Evolutionary conservation across 2,329 filamentous ascomycete genomes (phyloP), one percentile per base, ranked within the genome.

Genomic region (Monilinia fructigena): DNA sequence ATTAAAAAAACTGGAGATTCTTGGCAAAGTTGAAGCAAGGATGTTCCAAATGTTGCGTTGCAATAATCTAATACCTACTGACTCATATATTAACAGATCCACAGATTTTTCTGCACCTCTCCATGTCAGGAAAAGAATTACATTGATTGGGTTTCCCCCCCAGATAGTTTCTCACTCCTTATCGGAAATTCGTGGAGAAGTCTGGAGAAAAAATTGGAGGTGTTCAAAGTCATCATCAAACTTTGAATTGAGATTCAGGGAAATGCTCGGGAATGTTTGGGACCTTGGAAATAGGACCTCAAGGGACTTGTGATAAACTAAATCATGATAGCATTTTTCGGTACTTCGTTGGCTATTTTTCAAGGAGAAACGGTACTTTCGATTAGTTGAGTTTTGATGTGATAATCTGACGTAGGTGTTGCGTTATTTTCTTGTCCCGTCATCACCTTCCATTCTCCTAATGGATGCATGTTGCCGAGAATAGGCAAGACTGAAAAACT

Each of bases 31-130:
- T 58, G 38, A 28, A 20, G 23, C 45, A 60, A 60, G 58, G 45
- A 60, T 60, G 31, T 28, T 50, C 47, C 28, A 23, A 50, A 20
- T 38, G 16, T 38, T 50, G 28, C 58, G 28, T 60, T 50, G 4
- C 58, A 26, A 38, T 38, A 10, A 5, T 26, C 20, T 31, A 47
- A 50, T 47, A 31, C 42, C 18, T 14, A 45, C 12, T 45, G 4
- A 4, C 18, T 55, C 23, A 28, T 45, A 38, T 38, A 31, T 42
- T 38, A 5, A 38, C n/a, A 47, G 50, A 38, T 64, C 52, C 61
- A 64, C 38, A 38, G 40, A 56, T 55, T 48, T 35, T 56, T 42
- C 52, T 56, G 40, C 61, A 64, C 20, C 26, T 55, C 28, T 28
- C 40, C 42, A 26, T 35, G 26, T 64, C 52, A 64, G 38, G 61